These are phyloP conservation scores for Mucor velutinosus DNA, from an alignment of 371 early-diverging fungal genomes.

Conservation along the genomic window DNA sequence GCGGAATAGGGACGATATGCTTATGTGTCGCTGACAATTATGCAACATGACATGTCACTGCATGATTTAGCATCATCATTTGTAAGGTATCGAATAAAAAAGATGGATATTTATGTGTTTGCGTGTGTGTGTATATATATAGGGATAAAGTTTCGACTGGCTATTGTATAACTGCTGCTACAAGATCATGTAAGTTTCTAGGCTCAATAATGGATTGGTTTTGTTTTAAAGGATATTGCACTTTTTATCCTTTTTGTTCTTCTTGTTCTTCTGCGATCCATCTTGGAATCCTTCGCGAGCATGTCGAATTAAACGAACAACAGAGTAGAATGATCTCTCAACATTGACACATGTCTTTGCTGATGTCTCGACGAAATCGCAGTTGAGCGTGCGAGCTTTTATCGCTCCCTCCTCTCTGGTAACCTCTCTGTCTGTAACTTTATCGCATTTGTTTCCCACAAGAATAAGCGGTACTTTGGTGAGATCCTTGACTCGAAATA, in stretches of 20 bases:
- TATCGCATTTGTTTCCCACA: slow-evolving; percentile 94
- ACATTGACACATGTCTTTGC: slow-evolving; percentile 92
- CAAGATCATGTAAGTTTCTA: not conserved
- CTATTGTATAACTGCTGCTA: not conserved
- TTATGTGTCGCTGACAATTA: not conserved
- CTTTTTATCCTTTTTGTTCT: slow-evolving; percentile 22
- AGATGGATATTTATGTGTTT: not conserved
- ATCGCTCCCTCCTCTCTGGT: slow-evolving; percentile 77
- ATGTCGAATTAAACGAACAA: slow-evolving; percentile 46
- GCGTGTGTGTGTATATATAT: not conserved
- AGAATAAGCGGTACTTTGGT: slow-evolving; percentile 85
- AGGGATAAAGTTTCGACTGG: not conserved
- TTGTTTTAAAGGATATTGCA: slow-evolving; percentile 10
- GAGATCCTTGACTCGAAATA: slow-evolving; percentile 82
- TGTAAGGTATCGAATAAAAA: not conserved
- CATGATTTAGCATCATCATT: not conserved
- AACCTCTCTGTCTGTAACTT: slow-evolving; percentile 77
- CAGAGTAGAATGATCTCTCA: slow-evolving; percentile 74
- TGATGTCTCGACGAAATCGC: slow-evolving; percentile 87
- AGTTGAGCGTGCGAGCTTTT: slow-evolving; percentile 72
- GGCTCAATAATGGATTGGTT: not conserved
- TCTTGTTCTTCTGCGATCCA: slow-evolving; percentile 5
- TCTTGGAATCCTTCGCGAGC: slow-evolving; percentile 10
- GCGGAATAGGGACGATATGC: too few relatives aligned
- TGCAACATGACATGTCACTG: not conserved